Percentiles rank a stretch among this genome's conserved stretches.
Conservation (phyloP, 225 moss, liverwort and hornwort species). For the Physcomitrium patens region DNA sequence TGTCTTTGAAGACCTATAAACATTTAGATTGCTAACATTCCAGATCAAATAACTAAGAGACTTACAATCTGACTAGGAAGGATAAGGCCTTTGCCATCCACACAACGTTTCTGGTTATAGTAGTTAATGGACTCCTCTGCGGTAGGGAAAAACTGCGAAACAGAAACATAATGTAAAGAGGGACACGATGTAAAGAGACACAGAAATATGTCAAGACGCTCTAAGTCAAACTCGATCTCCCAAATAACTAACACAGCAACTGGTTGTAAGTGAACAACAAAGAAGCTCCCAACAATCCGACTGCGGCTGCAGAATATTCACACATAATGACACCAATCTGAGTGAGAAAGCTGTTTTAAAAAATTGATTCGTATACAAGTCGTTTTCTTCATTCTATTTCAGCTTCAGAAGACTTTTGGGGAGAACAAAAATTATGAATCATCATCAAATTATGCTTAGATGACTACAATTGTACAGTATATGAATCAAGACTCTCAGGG, state of each 20-base stretch:
- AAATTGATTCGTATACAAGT: too few species aligned
- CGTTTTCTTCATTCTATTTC: too few species aligned
- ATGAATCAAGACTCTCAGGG: too few species aligned
- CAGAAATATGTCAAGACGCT: not conserved
- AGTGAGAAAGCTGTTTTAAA: not conserved
- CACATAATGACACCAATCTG: not conserved
- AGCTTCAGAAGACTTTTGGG: not conserved
- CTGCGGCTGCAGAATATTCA: not conserved
- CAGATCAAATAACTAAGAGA: conserved; percentile 2
- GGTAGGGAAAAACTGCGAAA: conserved; percentile 88
- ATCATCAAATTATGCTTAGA: not conserved
- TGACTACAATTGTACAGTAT: too few species aligned
- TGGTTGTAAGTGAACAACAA: not conserved
- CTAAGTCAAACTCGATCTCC: not conserved
- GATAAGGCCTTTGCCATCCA: conserved; percentile 92
- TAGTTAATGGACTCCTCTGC: conserved; percentile 93
- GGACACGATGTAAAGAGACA: not conserved
- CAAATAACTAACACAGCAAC: not conserved
- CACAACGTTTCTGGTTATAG: conserved; percentile 98
- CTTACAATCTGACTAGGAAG: conserved; percentile 98
- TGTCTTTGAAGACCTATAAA: too few species aligned
- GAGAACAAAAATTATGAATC: not conserved
- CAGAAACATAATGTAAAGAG: not conserved
- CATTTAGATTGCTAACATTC: not conserved
- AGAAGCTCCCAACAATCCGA: not conserved